Percentiles rank a stretch among this genome's conserved stretches.
Conservation (phyloP, 148 eudicot genomes). For the Selenicereus undatus region DNA sequence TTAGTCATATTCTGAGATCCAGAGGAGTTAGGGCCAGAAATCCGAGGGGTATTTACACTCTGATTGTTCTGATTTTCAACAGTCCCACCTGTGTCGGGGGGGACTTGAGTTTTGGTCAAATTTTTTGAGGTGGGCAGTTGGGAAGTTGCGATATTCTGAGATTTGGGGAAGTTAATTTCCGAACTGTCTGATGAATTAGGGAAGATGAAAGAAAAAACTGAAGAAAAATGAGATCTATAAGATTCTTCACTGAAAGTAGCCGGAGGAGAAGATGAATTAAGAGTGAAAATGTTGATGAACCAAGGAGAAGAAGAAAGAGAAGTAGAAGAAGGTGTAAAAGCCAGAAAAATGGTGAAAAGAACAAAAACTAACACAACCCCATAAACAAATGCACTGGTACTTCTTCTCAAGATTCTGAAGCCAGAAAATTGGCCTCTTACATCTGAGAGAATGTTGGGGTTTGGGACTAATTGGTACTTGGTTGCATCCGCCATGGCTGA, state of each 20-base stretch:
- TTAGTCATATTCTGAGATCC: constrained; percentile 16
- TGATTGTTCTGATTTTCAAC: constrained; percentile 2
- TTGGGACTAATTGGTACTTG: constrained; percentile 52
- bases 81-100: constrained; percentile 28
- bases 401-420: constrained; percentile 35
- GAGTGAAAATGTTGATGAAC: constrained; percentile 49
- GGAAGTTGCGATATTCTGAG: constrained; percentile 13
- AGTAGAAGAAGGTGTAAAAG: constrained; percentile 43
- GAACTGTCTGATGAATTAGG: constrained; percentile 29
- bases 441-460: constrained; percentile 43
- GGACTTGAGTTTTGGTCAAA: constrained; percentile 24
- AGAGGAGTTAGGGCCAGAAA: constrained; percentile 2
- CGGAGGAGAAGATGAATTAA: constrained; percentile 42
- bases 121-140: constrained; percentile 24
- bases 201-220: constrained; percentile 40
- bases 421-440: constrained; percentile 43
- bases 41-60: constrained; percentile 12
- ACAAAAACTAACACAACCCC: constrained; percentile 50
- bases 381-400: constrained; percentile 41
- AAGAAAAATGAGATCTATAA: constrained; percentile 52
- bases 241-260: constrained; percentile 24
- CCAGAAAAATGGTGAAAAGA: constrained; percentile 52
- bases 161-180: constrained; percentile 19
- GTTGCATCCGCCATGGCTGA: constrained; percentile 52
- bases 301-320: constrained; percentile 62